phyloP scores from a whole-genome alignment of 176 grass and related monocot genomes.

The Cenchrus purpureus region DNA sequence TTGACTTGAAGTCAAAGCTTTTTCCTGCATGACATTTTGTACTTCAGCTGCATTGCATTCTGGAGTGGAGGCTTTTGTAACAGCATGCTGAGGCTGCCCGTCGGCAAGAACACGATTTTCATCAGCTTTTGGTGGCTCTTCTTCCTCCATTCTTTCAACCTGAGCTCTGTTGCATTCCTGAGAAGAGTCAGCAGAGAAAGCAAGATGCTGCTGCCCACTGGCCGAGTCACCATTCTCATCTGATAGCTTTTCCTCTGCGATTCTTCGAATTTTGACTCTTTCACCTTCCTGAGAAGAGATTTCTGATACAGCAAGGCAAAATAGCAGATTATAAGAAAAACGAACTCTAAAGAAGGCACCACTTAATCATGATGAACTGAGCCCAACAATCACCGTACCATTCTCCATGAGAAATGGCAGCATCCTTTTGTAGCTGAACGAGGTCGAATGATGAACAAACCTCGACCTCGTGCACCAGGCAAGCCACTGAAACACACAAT shows the following conservation, averaged over 20 bases:
- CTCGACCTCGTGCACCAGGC: conserved; percentile 49
- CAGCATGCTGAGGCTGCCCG: not conserved
- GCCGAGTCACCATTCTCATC: not conserved
- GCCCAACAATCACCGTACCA: conserved; percentile 38
- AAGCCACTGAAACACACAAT: conserved; percentile 55
- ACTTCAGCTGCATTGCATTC: conserved; percentile 33
- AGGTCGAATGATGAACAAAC: conserved; percentile 61
- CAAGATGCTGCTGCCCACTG: conserved; percentile 13
- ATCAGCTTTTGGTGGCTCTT: conserved; percentile 23
- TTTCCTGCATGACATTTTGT: conserved; percentile 21
- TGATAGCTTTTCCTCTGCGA: conserved; percentile 6
- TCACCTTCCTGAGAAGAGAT: conserved; percentile 30
- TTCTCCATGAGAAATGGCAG: conserved; percentile 86
- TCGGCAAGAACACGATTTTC: not conserved
- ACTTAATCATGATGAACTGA: conserved; percentile 6
- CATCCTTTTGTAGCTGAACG: conserved; percentile 89
- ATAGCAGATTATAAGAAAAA: conserved; percentile 38
- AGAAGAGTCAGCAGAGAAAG: conserved; percentile 21
- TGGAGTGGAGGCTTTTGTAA: conserved; percentile 9
- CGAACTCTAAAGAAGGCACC: not conserved
- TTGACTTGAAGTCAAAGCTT: conserved; percentile 8
- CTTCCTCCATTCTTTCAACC: conserved; percentile 17
- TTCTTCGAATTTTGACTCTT: conserved; percentile 29
- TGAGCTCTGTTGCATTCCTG: conserved; percentile 7
- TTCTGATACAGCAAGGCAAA: conserved; percentile 43